These are phyloP conservation scores for Leccinum fibrillosum DNA, from an alignment of 768 basidiomycete species.

Conservation along the genomic window DNA sequence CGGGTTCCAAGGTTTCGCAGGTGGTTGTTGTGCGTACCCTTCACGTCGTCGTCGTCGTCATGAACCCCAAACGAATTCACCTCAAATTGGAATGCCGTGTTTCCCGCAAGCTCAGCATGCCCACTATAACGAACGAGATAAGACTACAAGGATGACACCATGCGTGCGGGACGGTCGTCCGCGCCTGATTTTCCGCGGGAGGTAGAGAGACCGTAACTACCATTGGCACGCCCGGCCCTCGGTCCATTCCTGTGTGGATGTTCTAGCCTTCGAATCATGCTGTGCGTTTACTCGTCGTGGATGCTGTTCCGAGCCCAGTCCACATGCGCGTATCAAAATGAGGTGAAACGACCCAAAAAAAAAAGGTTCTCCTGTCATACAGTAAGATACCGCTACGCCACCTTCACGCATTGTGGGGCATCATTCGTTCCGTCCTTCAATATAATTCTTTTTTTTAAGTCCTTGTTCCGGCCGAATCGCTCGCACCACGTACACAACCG, in stretches of 20 bases:
- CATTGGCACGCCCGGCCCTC: not conserved
- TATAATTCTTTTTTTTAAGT: not conserved
- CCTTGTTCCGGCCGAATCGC: slow-evolving; percentile 1
- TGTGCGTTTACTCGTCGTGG: not conserved
- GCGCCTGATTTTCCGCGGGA: slow-evolving; percentile 1
- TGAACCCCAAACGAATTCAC: not conserved
- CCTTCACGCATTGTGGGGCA: slow-evolving; percentile 1
- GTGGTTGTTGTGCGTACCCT: not conserved
- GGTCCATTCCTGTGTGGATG: not conserved
- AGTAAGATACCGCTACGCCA: not conserved
- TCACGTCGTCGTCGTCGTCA: not conserved
- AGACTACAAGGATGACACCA: not conserved
- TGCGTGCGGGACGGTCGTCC: not conserved
- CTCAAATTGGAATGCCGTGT: slow-evolving; percentile 1
- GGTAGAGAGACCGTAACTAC: not conserved
- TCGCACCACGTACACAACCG: slow-evolving; percentile 4
- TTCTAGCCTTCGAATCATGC: not conserved
- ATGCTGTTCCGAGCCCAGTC: slow-evolving; percentile 3
- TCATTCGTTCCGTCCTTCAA: not conserved
- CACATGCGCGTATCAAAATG: not conserved
- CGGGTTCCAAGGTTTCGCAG: not conserved
- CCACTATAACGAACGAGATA: not conserved
- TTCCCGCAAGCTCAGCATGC: not conserved
- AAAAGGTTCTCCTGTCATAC: slow-evolving; percentile 7
- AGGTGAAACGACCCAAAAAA: not conserved